These are phyloP conservation scores for Fusarium caatingaense DNA, from an alignment of 2,329 filamentous ascomycete genomes.

Conservation along the genomic window DNA sequence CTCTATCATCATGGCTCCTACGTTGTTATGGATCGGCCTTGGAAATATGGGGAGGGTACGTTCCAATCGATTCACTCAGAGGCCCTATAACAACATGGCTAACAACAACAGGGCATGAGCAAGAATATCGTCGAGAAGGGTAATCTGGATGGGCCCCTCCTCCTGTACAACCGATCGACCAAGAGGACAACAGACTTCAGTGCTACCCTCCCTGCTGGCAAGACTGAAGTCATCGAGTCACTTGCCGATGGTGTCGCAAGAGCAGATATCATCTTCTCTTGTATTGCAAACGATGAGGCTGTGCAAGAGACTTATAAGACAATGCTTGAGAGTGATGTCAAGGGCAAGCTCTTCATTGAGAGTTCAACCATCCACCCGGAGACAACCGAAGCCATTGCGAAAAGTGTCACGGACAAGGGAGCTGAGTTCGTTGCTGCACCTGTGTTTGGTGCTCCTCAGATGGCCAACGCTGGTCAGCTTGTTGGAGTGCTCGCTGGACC, in stretches of 20 bases:
- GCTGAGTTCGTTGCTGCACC: slow-evolving; percentile 78
- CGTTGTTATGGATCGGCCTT: slow-evolving; percentile 82
- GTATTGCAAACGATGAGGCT: slow-evolving; percentile 81
- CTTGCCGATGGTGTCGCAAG: slow-evolving; percentile 73
- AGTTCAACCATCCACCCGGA: slow-evolving; percentile 90
- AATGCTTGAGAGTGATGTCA: slow-evolving; percentile 65
- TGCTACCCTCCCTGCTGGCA: slow-evolving; percentile 67
- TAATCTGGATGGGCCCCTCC: slow-evolving; percentile 74
- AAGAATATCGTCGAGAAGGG: slow-evolving; percentile 86
- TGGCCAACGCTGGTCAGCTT: slow-evolving; percentile 77
- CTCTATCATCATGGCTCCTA: slow-evolving; percentile 61
- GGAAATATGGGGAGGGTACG: slow-evolving; percentile 88
- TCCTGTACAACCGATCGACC: slow-evolving; percentile 83
- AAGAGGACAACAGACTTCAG: slow-evolving; percentile 73
- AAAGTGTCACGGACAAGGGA: slow-evolving; percentile 66
- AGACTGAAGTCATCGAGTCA: slow-evolving; percentile 71
- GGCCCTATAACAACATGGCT: neutral
- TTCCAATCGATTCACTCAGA: slow-evolving; percentile 8
- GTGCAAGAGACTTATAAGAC: slow-evolving; percentile 71
- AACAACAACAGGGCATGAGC: slow-evolving; percentile 75
- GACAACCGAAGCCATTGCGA: slow-evolving; percentile 75
- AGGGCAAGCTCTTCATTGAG: slow-evolving; percentile 84
- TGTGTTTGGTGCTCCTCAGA: slow-evolving; percentile 77
- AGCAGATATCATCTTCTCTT: slow-evolving; percentile 85
- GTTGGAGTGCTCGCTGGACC: slow-evolving; percentile 79